phyloP scores from a whole-genome alignment of 116 monocot genomes.

The Phalaenopsis hybrid region DNA sequence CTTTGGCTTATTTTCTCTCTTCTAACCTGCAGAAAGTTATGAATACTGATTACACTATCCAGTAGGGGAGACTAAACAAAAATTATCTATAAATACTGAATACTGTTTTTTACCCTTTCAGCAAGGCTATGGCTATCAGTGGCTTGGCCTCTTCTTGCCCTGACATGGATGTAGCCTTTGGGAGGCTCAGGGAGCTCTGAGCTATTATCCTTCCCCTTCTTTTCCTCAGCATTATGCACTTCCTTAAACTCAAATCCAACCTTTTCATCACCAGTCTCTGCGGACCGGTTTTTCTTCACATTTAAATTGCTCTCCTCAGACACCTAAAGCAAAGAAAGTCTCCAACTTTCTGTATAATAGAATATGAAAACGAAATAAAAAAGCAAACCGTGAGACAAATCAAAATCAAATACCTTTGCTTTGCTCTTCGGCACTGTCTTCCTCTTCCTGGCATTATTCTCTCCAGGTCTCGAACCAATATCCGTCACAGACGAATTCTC shows the following conservation, averaged over 20 bases:
- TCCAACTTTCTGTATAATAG: not conserved
- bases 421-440: slow-evolving; percentile 47
- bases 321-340: not conserved
- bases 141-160: slow-evolving; percentile 12
- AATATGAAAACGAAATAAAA: not conserved
- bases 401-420: slow-evolving; percentile 19
- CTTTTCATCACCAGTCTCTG: slow-evolving; percentile 3
- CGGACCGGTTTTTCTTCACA: slow-evolving; percentile 21
- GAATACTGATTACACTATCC: not conserved
- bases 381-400: not conserved
- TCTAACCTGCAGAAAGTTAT: slow-evolving; percentile 24
- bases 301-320: slow-evolving; percentile 16
- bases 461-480: slow-evolving; percentile 8
- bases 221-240: not conserved
- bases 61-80: not conserved
- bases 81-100: not conserved
- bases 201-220: not conserved
- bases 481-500: slow-evolving; percentile 3
- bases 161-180: slow-evolving; percentile 9
- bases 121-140: slow-evolving; percentile 12
- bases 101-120: slow-evolving; percentile 2
- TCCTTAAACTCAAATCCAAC: not conserved
- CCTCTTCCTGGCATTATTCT: slow-evolving; percentile 34
- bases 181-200: slow-evolving; percentile 5
- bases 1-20: slow-evolving; percentile 45